These are phyloP conservation scores for Gelatoporia subvermispora DNA, from an alignment of 768 basidiomycete genomes.

Conservation along the genomic window DNA sequence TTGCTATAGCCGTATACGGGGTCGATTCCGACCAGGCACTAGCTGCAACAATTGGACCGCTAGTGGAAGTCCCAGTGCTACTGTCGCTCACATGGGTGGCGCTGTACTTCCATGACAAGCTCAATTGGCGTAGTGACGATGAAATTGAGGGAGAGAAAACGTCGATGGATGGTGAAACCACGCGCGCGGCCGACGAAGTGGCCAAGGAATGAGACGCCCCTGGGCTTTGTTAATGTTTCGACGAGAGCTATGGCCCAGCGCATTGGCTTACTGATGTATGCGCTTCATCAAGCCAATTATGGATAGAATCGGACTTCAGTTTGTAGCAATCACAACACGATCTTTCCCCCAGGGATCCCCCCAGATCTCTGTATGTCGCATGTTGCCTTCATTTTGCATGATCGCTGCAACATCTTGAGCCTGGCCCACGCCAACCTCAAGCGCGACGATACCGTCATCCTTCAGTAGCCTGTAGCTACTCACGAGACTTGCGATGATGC, in stretches of 20 bases:
- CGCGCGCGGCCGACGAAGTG: background rate
- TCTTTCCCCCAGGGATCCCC: constrained; percentile 73
- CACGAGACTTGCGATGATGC: constrained; percentile 61
- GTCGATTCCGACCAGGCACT: constrained; percentile 74
- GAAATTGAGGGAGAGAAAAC: background rate
- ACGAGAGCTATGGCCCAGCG: too few species aligned
- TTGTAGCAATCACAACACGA: constrained; percentile 56
- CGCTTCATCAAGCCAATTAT: too few species aligned
- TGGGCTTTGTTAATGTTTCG: too few species aligned
- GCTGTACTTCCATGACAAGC: constrained; percentile 22
- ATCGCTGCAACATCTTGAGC: constrained; percentile 57
- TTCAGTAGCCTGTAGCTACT: constrained; percentile 39
- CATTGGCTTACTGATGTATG: too few species aligned
- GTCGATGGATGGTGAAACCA: background rate
- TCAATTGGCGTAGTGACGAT: constrained; percentile 3
- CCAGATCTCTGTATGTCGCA: constrained; percentile 63
- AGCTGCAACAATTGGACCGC: constrained; percentile 73
- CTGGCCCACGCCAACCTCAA: constrained; percentile 80
- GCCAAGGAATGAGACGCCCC: background rate
- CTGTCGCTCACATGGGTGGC: constrained; percentile 66
- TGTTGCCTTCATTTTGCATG: constrained; percentile 40
- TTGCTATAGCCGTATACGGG: constrained; percentile 74
- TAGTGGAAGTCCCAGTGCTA: constrained; percentile 79
- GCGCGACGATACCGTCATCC: constrained; percentile 52
- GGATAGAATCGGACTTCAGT: background rate